Percentiles rank a stretch among this genome's conserved stretches.
These are phyloP conservation scores for Silene vulgaris DNA, from an alignment of 179 eudicot genomes.

Conservation along the genomic window DNA sequence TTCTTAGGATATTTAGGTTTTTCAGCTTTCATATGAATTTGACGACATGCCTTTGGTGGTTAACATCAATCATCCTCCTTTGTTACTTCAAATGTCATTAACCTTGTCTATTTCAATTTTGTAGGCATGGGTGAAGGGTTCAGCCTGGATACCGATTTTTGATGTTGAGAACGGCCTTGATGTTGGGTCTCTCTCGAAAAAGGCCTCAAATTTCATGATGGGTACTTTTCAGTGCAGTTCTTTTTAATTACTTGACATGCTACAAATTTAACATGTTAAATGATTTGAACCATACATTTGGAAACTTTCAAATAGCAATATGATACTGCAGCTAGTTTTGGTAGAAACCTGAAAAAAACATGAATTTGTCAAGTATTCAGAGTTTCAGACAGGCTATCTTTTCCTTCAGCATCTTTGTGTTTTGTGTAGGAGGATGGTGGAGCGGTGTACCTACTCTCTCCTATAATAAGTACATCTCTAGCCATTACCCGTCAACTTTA, in stretches of 20 bases:
- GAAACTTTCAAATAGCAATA: background rate
- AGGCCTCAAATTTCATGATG: constrained; percentile 70
- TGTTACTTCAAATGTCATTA: background rate
- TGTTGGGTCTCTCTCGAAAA: constrained; percentile 56
- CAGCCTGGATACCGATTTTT: constrained; percentile 84
- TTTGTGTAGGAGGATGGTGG: constrained; percentile 94
- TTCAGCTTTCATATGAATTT: background rate
- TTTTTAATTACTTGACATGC: background rate
- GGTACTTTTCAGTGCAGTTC: constrained; percentile 39
- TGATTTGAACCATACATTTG: background rate
- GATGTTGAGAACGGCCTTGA: constrained; percentile 59
- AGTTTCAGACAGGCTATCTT: background rate
- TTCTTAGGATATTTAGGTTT: background rate
- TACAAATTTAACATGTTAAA: too few relatives aligned
- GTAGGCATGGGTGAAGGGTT: constrained; percentile 95
- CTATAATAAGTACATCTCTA: constrained; percentile 45
- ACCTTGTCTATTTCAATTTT: constrained; percentile 21
- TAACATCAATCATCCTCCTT: background rate
- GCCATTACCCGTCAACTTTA: background rate
- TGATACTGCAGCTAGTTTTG: background rate
- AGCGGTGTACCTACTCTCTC: constrained; percentile 90
- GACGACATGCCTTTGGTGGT: background rate
- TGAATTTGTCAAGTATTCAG: background rate
- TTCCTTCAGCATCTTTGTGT: constrained; percentile 13
- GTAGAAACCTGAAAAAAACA: background rate